Evolutionary conservation across 306 rosid species (phyloP), one percentile per base, ranked within the genome.

Genomic region (Lotus japonicus): DNA sequence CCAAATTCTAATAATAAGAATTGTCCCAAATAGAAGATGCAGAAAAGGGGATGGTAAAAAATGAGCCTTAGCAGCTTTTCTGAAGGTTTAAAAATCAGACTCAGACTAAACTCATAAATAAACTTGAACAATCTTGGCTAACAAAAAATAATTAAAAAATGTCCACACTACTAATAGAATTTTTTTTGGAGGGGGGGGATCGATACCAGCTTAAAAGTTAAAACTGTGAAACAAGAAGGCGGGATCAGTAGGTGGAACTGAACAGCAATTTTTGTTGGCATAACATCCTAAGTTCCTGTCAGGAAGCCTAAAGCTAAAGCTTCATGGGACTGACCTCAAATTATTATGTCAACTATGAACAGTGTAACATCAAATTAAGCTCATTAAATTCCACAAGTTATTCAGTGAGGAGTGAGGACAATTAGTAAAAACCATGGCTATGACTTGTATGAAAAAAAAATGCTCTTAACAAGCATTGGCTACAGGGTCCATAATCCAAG

Each of bases 401-500:
- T 19, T 72, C 43, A 39, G 38, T 16, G 19, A 33, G 78, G 49
- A 51, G 38, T 12, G 19, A 33, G 78, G 39, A 74, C 39, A 52
- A 73, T 8, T 16, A 64, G 18, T n/a, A 46, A 21, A 44, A 18
- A n/a, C 9, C 13, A 23, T 44, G 58, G 5, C 33, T 54, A 15
- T 13, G 55, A 35, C 50, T 59, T 33, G 36, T 33, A 35, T 35
- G 45, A 51, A 12, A 61, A 28, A 45, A 26, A 52, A 66, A 17
- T 17, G 51, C 53, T 71, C 57, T 42, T 11, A 23, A 38, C 59
- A 58, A 58, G 58, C 58, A 72, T 59, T 55, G 52, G 50, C 42
- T 58, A 48, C 35, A 42, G 7, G 55, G 14, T 19, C 61, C 65
- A 45, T 33, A 53, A 45, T 67, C 49, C 16, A 44, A 64, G 26